These are phyloP conservation scores for Trypanosoma congolense DNA, from an alignment of 208 protist species.

Conservation along the genomic window DNA sequence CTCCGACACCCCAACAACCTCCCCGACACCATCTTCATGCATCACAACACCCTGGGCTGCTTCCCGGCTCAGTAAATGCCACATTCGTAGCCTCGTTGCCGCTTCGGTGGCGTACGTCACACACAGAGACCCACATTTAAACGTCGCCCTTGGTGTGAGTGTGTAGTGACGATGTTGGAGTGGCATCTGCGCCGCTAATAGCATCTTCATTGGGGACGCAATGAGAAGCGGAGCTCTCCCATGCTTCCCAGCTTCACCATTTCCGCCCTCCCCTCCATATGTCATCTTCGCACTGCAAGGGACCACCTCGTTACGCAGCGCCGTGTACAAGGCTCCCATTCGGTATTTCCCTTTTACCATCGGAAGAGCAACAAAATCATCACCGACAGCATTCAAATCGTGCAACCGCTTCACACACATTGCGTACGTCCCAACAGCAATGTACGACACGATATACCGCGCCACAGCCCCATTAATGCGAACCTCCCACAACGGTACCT, in stretches of 20 bases:
- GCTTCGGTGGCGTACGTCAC: conserved; percentile 50
- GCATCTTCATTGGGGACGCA: conserved; percentile 31
- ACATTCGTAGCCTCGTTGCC: conserved; percentile 56
- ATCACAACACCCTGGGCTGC: conserved; percentile 51
- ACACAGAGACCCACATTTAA: conserved; percentile 32
- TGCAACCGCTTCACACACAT: conserved; percentile 43
- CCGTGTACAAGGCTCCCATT: conserved; percentile 49
- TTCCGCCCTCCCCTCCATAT: background rate
- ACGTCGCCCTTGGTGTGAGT: conserved; percentile 57
- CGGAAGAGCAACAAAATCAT: conserved; percentile 59
- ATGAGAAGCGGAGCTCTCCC: conserved; percentile 3
- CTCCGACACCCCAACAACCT: conserved; percentile 28
- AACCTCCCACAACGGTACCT: conserved; percentile 70
- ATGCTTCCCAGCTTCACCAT: background rate
- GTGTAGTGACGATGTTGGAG: conserved; percentile 63
- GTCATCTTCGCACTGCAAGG: conserved; percentile 28
- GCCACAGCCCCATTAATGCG: conserved; percentile 25
- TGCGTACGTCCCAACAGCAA: conserved; percentile 57
- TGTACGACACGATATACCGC: conserved; percentile 67
- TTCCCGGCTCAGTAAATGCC: conserved; percentile 77
- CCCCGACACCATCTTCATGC: conserved; percentile 76
- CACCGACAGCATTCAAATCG: conserved; percentile 34
- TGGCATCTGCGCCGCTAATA: conserved; percentile 73
- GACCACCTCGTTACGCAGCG: conserved; percentile 24
- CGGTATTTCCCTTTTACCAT: conserved; percentile 29